Percentiles rank a stretch among this genome's conserved stretches.
Evolutionary conservation across 164 flowering plant species (phyloP).

Genomic region (Akebia trifoliata): DNA sequence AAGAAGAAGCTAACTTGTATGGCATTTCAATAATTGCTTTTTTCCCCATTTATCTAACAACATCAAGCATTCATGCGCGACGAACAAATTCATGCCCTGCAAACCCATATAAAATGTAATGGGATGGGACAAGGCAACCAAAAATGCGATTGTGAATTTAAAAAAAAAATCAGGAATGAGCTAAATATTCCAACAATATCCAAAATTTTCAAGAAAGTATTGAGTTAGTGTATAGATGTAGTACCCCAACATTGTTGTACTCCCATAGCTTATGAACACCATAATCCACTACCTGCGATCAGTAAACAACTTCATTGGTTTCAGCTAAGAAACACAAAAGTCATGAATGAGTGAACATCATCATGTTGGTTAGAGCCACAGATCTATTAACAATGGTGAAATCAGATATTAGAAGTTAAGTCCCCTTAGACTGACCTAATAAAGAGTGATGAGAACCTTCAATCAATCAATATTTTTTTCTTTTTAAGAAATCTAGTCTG

Average conservation of each 20-base stretch:
- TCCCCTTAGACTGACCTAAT: no score
- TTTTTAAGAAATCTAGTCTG: no score
- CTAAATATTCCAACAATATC: background rate
- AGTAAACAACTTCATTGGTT: background rate
- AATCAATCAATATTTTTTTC: no score
- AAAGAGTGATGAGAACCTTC: no score
- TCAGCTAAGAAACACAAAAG: background rate
- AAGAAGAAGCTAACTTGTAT: no score
- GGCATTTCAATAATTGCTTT: no score
- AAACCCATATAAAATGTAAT: no score
- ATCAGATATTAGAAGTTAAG: background rate
- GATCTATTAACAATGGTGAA: background rate
- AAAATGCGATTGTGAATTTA: background rate
- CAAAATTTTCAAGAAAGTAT: background rate
- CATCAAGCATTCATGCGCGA: no score
- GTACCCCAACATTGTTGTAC: slow-evolving; percentile 69
- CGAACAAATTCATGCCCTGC: no score
- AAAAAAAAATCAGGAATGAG: background rate
- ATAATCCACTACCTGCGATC: slow-evolving; percentile 68
- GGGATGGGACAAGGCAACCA: no score
- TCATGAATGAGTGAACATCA: background rate
- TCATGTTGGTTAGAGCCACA: background rate
- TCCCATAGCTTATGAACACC: slow-evolving; percentile 71
- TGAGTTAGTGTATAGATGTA: slow-evolving; percentile 68
- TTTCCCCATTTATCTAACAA: no score